Percentiles rank a stretch among this genome's conserved stretches.
Evolutionary conservation across 306 rosid genomes (phyloP).

Genomic region (Fagus crenata): DNA sequence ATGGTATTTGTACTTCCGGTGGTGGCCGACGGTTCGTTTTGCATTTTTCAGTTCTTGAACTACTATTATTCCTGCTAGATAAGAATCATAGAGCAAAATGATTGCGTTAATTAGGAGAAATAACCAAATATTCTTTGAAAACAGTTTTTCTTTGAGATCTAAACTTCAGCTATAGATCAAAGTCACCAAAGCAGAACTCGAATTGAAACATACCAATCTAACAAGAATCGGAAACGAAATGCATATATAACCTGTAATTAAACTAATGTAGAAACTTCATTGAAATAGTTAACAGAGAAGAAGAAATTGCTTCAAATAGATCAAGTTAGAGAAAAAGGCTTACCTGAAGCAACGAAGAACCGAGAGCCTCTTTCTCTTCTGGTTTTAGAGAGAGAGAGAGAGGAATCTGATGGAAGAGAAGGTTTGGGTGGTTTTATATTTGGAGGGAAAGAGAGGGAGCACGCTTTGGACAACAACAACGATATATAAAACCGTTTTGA

Average conservation of each 20-base stretch:
- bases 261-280: too few species aligned
- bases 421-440: constrained; percentile 9
- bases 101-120: not conserved
- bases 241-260: too few species aligned
- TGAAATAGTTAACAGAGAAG: too few species aligned
- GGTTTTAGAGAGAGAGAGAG: not conserved
- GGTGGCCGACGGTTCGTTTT: constrained; percentile 41
- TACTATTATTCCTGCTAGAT: constrained; percentile 5
- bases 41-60: constrained; percentile 40
- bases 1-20: constrained; percentile 25
- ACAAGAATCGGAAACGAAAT: too few species aligned
- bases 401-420: constrained; percentile 33
- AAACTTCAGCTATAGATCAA: too few species aligned
- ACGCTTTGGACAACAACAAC: constrained; percentile 9
- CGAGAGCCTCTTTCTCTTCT: not conserved
- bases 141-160: too few species aligned
- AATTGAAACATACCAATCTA: too few species aligned
- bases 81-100: not conserved
- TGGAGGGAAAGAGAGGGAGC: constrained; percentile 16
- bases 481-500: constrained; percentile 22
- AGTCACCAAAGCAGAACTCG: too few species aligned
- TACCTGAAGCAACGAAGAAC: constrained; percentile 23
- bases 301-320: too few species aligned
- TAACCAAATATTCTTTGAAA: too few species aligned
- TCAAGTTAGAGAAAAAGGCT: not conserved